Conservation (phyloP, 202 grass and related monocot species). For the Zoysia matrella region DNA sequence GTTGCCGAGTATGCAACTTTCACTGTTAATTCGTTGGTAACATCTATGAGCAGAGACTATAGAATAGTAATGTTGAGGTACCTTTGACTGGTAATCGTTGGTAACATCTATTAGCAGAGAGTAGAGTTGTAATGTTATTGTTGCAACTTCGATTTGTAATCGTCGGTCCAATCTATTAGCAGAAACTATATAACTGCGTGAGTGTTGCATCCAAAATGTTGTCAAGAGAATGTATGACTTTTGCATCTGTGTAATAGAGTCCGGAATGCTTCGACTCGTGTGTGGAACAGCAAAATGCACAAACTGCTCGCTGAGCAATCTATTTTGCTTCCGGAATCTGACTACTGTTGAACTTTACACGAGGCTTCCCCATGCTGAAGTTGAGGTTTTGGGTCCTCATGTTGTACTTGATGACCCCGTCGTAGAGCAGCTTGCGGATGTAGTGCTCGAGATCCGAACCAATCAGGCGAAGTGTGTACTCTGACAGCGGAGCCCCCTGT, state of each 20-base stretch:
- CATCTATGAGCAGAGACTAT: slow-evolving; percentile 12
- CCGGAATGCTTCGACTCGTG: no score
- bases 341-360: slow-evolving; percentile 87
- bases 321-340: slow-evolving; percentile 75
- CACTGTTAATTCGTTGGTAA: background rate
- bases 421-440: slow-evolving; percentile 87
- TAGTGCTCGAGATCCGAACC: slow-evolving; percentile 94
- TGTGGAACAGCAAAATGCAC: slow-evolving; percentile 31
- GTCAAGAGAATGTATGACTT: no score
- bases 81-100: no score
- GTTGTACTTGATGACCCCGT: slow-evolving; percentile 97
- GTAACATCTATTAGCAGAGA: background rate
- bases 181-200: no score
- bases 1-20: background rate
- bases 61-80: no score
- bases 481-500: slow-evolving; percentile 84
- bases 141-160: no score
- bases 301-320: background rate
- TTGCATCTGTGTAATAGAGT: no score
- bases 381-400: slow-evolving; percentile 84
- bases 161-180: no score
- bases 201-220: no score
- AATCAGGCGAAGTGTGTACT: slow-evolving; percentile 87
- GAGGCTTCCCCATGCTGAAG: slow-evolving; percentile 98
- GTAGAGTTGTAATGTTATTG: no score